Evolutionary conservation across 257 asterid genomes (phyloP).

Genomic region (Salvia hispanica): DNA sequence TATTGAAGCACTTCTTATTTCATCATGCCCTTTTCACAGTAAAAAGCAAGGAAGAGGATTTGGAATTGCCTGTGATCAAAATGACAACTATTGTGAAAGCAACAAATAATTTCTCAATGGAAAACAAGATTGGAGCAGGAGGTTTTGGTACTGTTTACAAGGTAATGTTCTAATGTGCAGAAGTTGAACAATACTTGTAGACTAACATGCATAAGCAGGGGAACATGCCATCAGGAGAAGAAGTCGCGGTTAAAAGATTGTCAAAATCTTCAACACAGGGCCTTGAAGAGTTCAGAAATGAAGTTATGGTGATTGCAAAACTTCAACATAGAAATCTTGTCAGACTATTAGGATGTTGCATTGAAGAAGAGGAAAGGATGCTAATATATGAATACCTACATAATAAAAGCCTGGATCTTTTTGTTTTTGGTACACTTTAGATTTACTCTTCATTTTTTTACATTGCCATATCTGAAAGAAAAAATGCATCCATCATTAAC

Average conservation of each 20-base stretch:
- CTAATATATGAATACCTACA: conserved; percentile 36
- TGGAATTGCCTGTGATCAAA: conserved; percentile 34
- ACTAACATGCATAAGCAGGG: conserved; percentile 39
- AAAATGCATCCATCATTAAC: not conserved
- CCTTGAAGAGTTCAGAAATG: conserved; percentile 36
- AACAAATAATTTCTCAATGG: conserved; percentile 30
- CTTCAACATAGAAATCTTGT: conserved; percentile 58
- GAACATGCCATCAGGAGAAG: conserved; percentile 29
- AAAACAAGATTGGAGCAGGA: conserved; percentile 35
- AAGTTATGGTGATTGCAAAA: conserved; percentile 40
- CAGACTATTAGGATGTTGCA: conserved; percentile 51
- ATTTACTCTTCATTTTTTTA: not conserved
- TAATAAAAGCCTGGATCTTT: conserved; percentile 35
- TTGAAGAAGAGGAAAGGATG: conserved; percentile 41
- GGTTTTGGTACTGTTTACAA: conserved; percentile 54
- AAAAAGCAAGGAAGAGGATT: conserved; percentile 23
- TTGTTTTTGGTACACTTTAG: conserved; percentile 25
- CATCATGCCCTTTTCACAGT: not conserved
- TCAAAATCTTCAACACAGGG: conserved; percentile 47
- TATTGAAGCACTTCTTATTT: not conserved
- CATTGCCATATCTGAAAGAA: not conserved
- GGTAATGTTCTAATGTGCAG: conserved; percentile 29
- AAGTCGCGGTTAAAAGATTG: conserved; percentile 54
- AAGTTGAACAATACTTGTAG: not conserved
- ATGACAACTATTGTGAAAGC: not conserved